Percentiles rank a stretch among this genome's conserved stretches.
Conservation (phyloP, 495 filamentous ascomycete genomes). For the Aspergillus panamensis region DNA sequence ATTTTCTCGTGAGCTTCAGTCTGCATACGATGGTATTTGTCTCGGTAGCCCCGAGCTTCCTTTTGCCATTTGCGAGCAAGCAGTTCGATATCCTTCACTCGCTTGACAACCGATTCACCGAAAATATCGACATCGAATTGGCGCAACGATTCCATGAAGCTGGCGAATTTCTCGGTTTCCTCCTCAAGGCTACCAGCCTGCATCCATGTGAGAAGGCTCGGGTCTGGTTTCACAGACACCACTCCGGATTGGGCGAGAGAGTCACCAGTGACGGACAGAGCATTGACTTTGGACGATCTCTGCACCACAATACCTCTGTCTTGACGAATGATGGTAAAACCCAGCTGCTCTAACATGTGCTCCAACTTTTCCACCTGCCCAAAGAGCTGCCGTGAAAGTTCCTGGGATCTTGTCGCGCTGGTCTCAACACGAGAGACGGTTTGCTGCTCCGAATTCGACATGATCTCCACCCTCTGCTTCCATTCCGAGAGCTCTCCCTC, state of each 20-base stretch:
- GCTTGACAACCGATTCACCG: constrained; percentile 75
- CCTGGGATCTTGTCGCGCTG: constrained; percentile 66
- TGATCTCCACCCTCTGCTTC: constrained; percentile 52
- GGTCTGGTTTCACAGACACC: constrained; percentile 52
- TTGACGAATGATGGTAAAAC: constrained; percentile 72
- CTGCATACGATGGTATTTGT: constrained; percentile 78
- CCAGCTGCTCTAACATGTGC: constrained; percentile 77
- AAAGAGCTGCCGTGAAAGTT: constrained; percentile 77
- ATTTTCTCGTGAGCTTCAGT: constrained; percentile 94
- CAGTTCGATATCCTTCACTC: constrained; percentile 84
- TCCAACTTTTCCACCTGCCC: constrained; percentile 71
- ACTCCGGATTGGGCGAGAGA: constrained; percentile 59
- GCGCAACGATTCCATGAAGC: constrained; percentile 64
- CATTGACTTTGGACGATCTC: constrained; percentile 64
- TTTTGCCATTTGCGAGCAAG: constrained; percentile 87
- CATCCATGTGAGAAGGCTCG: constrained; percentile 75
- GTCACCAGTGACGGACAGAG: constrained; percentile 53
- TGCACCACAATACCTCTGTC: constrained; percentile 74
- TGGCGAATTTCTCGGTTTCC: constrained; percentile 66
- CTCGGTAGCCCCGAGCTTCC: constrained; percentile 80
- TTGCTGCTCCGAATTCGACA: constrained; percentile 50
- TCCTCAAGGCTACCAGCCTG: constrained; percentile 59
- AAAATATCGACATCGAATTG: constrained; percentile 80
- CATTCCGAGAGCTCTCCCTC: constrained; percentile 63
- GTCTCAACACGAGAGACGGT: constrained; percentile 51